Base-by-base conservation (phyloP, 305 asterid species). In the Rubia tinctorum region DNA sequence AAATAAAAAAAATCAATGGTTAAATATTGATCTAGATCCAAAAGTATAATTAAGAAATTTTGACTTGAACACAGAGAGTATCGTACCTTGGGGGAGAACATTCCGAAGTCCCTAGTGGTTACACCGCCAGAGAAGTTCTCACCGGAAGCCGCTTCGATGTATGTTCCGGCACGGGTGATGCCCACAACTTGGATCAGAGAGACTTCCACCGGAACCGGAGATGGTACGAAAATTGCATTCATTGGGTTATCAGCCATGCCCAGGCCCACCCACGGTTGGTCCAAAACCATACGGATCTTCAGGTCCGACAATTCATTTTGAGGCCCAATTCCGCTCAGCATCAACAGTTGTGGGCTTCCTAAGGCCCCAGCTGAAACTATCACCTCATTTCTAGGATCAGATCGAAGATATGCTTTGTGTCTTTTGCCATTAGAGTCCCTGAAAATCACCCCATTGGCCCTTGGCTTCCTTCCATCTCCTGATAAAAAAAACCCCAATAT, bases 221-320 rank as follows among this genome's bases (percentile, higher is more conserved):
- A 91, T 12, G 98, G 97, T 0, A 94, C 75, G 30, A 79, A 90
- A 22, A 94, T 71, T 3, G 97, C 92, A 51, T 94, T 91, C 99
- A 91, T 91, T 5, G 99, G 98, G 82, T 94, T 94, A 67, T 94
- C 99, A 1, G 94, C 81, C 99, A 94, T 94, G 23, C 89, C 96
- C 58, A 81, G 96, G 53, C 99, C 99, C 64, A 94, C 95, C 27
- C 77, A 76, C 17, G 93, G 92, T 73, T 88, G 97, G 74, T 86
- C 88, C 76, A 90, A 55, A n/a, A 91, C 83, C 5, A 89, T 58
- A 0, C 78, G 75, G 7, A 89, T 88, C 17, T 88, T 86, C 58
- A 82, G 90, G 79, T 87, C 85, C 75, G 80, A 79, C 1, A 94
- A 84, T 8, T 94, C 96, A 0, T 73, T 79, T 20, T 34, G 14